A percentile compares a stretch with the other conserved stretches of the same genome.
Evolutionary conservation across 2,329 filamentous ascomycete species (phyloP).

Genomic region (Calcarisporium arbuscula): DNA sequence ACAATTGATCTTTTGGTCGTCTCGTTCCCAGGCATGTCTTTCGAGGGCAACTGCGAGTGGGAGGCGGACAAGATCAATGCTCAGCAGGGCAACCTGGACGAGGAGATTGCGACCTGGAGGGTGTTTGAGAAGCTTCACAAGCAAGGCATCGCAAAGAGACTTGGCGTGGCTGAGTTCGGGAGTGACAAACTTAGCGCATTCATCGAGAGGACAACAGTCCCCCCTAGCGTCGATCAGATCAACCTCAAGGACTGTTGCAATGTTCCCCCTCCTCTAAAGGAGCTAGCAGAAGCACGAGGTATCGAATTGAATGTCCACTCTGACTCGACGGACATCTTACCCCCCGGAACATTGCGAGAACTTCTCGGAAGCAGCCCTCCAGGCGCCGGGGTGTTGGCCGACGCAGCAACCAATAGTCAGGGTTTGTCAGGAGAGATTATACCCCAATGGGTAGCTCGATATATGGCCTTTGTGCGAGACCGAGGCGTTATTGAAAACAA

Average conservation of each 20-base stretch:
- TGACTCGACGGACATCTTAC: slow-evolving; percentile 88
- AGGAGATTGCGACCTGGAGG: slow-evolving; percentile 63
- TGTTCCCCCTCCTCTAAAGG: slow-evolving; percentile 78
- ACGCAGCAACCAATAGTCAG: slow-evolving; percentile 38
- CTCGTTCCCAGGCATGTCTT: slow-evolving; percentile 88
- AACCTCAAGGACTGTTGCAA: slow-evolving; percentile 95
- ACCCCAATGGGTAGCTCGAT: slow-evolving; percentile 94
- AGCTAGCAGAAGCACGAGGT: slow-evolving; percentile 73
- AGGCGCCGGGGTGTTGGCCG: slow-evolving; percentile 71
- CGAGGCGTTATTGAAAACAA: slow-evolving; percentile 97
- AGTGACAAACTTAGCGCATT: slow-evolving; percentile 76
- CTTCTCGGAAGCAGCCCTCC: slow-evolving; percentile 66
- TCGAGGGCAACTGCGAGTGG: slow-evolving; percentile 87
- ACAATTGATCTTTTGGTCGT: slow-evolving; percentile 84
- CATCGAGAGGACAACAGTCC: slow-evolving; percentile 61
- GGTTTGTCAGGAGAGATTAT: slow-evolving; percentile 71
- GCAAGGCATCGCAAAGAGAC: slow-evolving; percentile 62
- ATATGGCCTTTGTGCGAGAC: slow-evolving; percentile 90
- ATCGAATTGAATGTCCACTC: slow-evolving; percentile 91
- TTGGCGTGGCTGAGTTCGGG: slow-evolving; percentile 90
- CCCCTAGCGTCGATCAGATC: slow-evolving; percentile 87
- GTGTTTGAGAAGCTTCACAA: slow-evolving; percentile 67
- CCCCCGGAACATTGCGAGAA: slow-evolving; percentile 76
- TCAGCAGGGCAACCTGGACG: slow-evolving; percentile 57
- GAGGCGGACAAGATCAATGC: slow-evolving; percentile 59